These are phyloP conservation scores for Cryptosporidium ubiquitum DNA, from an alignment of 169 alveolate genomes.

Conservation along the genomic window DNA sequence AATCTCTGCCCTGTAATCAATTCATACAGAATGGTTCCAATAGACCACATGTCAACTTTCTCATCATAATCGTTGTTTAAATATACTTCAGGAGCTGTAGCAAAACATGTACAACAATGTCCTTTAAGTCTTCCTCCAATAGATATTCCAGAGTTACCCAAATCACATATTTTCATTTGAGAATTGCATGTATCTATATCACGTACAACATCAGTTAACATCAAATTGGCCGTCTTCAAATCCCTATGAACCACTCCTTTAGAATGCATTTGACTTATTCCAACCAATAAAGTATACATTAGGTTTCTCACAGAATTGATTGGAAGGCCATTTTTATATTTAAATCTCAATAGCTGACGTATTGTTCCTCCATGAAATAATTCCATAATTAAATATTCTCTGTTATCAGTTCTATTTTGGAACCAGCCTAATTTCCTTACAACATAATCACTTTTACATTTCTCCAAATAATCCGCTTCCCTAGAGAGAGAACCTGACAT, in stretches of 20 bases:
- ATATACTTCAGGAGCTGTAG: constrained; percentile 86
- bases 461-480: constrained; percentile 71
- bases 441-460: constrained; percentile 55
- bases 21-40: constrained; percentile 85
- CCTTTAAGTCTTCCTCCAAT: constrained; percentile 73
- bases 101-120: constrained; percentile 84
- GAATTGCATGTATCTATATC: constrained; percentile 71
- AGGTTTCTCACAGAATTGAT: constrained; percentile 35
- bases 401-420: constrained; percentile 61
- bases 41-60: constrained; percentile 86
- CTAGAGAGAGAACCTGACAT: constrained; percentile 63
- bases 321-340: constrained; percentile 70
- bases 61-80: constrained; percentile 82
- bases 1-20: constrained; percentile 76
- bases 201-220: constrained; percentile 78
- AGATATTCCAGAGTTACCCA: constrained; percentile 88
- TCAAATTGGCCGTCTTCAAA: constrained; percentile 88
- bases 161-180: constrained; percentile 88
- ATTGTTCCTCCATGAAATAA: constrained; percentile 73
- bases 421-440: constrained; percentile 68
- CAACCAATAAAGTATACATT: constrained; percentile 62
- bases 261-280: constrained; percentile 79
- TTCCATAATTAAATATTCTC: constrained; percentile 65
- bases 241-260: constrained; percentile 91
- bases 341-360: constrained; percentile 68